Evolutionary conservation across 768 basidiomycete species (phyloP), one percentile per base, ranked within the genome.

Genomic region (Hirschioporus abietinus): DNA sequence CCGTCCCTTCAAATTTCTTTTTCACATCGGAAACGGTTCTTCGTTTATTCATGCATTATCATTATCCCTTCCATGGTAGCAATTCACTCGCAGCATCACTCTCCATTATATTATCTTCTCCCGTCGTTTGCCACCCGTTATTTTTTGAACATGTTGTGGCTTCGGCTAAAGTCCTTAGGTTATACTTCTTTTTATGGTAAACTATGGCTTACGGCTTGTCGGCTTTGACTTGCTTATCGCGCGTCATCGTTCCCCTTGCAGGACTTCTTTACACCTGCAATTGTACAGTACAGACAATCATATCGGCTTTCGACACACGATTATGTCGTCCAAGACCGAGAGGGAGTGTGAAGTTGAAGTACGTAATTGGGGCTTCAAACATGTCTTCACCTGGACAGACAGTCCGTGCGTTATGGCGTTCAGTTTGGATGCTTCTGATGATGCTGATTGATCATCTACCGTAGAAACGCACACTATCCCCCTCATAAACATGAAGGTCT

Each of bases 321-420:
- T 25, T 58, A 70, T 69, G 69, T 23, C 71, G 62, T 66, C 65
- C 17, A 36, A 68, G 34, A 67, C 68, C 25, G 68, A 64, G 35
- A 42, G 66, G 25, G 68, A 71, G 35, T 72, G 68, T n/a, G 73
- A 71, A 61, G 64, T 52, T 15, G 66, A 70, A 64, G 75, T 76
- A 4, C 68, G 68, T 24, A 70, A 72, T 1, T 76, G 72, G 73
- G 73, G 73, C 15, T 74, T 76, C 63, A 30, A 68, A 17, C 71
- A 66, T 58, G 75, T 76, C 25, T 76, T 69, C 67, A 74, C 73
- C 18, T 73, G 72, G 73, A 74, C 73, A 23, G 73, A 76, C 64
- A 63, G 69, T 23, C 71, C 72, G 71, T 74, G 65, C 65, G 71
- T 72, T 10, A 23, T 25, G 23, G 23, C 35, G 35, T 20, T 57